Percentiles rank a stretch among this genome's conserved stretches.
phyloP scores from a whole-genome alignment of 306 rosid genomes.

The Fragaria nilgerrensis region DNA sequence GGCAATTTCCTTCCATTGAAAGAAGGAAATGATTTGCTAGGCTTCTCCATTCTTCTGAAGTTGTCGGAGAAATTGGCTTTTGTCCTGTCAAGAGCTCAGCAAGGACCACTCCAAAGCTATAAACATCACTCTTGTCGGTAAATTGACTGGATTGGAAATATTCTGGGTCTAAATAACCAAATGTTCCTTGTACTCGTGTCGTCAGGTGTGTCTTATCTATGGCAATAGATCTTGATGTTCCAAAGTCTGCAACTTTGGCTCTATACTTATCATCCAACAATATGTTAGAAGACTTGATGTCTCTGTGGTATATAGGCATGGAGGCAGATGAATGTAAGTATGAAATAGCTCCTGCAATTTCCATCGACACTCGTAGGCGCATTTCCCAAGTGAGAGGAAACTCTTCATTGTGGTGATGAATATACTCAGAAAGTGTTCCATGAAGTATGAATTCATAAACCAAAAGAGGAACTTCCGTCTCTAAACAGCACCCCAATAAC shows the following conservation, averaged over 20 bases:
- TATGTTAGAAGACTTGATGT: not conserved
- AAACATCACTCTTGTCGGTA: slow-evolving; percentile 14
- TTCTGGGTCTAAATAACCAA: slow-evolving; percentile 25
- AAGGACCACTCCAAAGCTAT: slow-evolving; percentile 13
- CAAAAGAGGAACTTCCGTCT: slow-evolving; percentile 10
- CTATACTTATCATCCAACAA: not conserved
- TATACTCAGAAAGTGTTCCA: slow-evolving; percentile 14
- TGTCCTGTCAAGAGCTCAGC: slow-evolving; percentile 11
- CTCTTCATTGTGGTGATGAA: slow-evolving; percentile 11
- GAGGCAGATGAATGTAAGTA: not conserved
- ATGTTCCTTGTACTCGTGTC: slow-evolving; percentile 15
- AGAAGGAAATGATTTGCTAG: slow-evolving; percentile 36
- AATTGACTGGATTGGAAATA: slow-evolving; percentile 17
- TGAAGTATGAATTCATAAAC: slow-evolving; percentile 7
- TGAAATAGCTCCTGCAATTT: slow-evolving; percentile 5
- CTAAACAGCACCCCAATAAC: slow-evolving; percentile 12
- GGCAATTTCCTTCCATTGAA: slow-evolving; percentile 17
- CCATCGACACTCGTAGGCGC: not conserved
- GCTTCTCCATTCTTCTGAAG: slow-evolving; percentile 14
- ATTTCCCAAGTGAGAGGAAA: slow-evolving; percentile 16
- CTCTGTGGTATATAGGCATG: not conserved
- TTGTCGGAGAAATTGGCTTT: not conserved
- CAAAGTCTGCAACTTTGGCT: not conserved
- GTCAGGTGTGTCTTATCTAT: slow-evolving; percentile 20
- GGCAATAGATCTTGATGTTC: not conserved